Evolutionary conservation across 768 basidiomycete genomes (phyloP), one percentile per base, ranked within the genome.

Genomic region (Terana coerulea): DNA sequence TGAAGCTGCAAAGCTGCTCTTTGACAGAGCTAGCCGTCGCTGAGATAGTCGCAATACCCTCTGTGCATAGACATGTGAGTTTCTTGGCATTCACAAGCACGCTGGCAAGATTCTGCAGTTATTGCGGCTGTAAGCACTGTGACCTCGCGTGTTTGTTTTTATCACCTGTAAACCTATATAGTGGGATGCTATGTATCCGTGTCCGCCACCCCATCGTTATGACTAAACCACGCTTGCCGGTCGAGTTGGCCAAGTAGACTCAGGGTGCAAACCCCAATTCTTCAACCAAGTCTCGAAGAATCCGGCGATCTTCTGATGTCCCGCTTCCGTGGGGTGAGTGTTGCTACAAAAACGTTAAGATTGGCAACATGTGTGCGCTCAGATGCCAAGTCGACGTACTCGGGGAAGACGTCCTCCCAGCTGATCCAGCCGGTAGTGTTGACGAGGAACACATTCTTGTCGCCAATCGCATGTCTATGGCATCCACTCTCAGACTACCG

Each of bases 351-450:
- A 39, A 41, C 10, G 7, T 4, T 17, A 45, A 5, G 28, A 22
- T 24, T 7, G 19, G 29, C 42, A 5, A 37, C 10, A 19, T 30
- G n/a, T 3, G 29, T 12, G 12, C 14, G 17, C n/a, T 14, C 30
- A 3, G 33, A 28, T 14, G 17, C n/a, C 21, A 49, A 17, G 33
- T 22, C 22, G 31, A 46, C 21, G 14, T 29, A 73, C 72, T 69
- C 71, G 9, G 75, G 71, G 59, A 75, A 78, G 11, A 81, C 76
- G 54, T 82, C 79, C 0, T 59, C 72, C 51, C 58, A 79, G 1
- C 69, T 69, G 17, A 80, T 73, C 79, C 79, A 83, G 3, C 78
- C 79, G 0, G 76, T 79, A 7, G 80, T 78, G 56, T 82, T 70
- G 21, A 82, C 79, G 0, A 81, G 64, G 64, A 75, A 79, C 17